Evolutionary conservation across 2,329 filamentous ascomycete species (phyloP).

Genomic region (Pyrenophora graminea): DNA sequence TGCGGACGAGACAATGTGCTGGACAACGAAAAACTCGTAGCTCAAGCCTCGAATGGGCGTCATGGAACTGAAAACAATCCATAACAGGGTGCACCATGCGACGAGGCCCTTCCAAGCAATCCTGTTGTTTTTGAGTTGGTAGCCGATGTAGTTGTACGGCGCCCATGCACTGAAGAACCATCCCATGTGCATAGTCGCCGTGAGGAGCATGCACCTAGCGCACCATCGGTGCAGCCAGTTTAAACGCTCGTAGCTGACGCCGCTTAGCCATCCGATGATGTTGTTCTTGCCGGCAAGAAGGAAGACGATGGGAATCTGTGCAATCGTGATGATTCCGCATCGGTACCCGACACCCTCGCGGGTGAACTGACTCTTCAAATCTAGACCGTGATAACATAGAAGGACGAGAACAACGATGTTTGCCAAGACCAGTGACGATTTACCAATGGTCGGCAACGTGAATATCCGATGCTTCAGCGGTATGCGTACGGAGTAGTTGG

Average conservation of each 20-base stretch:
- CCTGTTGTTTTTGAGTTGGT: conserved; percentile 64
- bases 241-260: conserved; percentile 68
- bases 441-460: conserved; percentile 48
- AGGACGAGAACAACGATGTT: conserved; percentile 59
- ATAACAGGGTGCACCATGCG: conserved; percentile 68
- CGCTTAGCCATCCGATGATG: conserved; percentile 64
- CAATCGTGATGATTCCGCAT: conserved; percentile 57
- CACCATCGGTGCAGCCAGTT: conserved; percentile 78
- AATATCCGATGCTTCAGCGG: conserved; percentile 41
- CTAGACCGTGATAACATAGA: conserved; percentile 60
- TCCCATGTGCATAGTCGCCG: conserved; percentile 70
- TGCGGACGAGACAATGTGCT: conserved; percentile 67
- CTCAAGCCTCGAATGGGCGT: conserved; percentile 67
- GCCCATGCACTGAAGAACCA: conserved; percentile 65
- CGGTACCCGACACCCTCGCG: conserved; percentile 63
- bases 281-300: conserved; percentile 61
- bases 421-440: conserved; percentile 46
- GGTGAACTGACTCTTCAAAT: conserved; percentile 54
- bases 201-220: conserved; percentile 69
- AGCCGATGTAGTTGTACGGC: conserved; percentile 61
- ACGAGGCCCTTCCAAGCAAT: conserved; percentile 69
- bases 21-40: conserved; percentile 71
- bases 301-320: conserved; percentile 61
- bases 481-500: conserved; percentile 52
- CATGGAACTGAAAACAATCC: conserved; percentile 67